Conservation (phyloP, 2,329 filamentous ascomycete genomes). For the Sporothrix brunneoviolacea region DNA sequence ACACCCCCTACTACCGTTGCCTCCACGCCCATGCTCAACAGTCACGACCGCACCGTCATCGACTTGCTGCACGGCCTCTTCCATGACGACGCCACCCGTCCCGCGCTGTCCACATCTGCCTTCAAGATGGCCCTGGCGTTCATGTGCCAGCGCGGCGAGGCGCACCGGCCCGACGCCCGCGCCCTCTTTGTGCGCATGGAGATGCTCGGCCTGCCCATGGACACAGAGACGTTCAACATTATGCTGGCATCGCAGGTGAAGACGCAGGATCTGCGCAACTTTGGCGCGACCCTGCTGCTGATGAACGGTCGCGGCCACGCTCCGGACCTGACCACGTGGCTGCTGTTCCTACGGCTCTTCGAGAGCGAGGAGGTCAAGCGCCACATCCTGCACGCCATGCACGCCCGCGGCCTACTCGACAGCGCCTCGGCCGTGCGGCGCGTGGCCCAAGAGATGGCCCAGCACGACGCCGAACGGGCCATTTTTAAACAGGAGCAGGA, state of each 20-base stretch:
- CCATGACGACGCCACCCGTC: constrained; percentile 27
- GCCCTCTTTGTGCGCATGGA: constrained; percentile 33
- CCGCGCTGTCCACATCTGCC: constrained; percentile 32
- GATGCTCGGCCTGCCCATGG: constrained; percentile 33
- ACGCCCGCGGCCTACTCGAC: constrained; percentile 36
- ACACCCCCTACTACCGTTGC: not conserved
- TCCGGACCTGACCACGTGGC: constrained; percentile 42
- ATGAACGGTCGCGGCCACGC: constrained; percentile 35
- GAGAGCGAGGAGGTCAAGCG: constrained; percentile 50
- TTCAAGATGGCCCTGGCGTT: constrained; percentile 40
- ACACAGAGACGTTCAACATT: constrained; percentile 42
- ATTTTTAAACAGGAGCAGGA: not conserved
- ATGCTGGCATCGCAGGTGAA: constrained; percentile 36
- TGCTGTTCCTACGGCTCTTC: constrained; percentile 45
- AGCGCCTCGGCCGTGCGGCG: constrained; percentile 29
- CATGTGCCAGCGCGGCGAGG: constrained; percentile 27
- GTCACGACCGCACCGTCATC: constrained; percentile 32
- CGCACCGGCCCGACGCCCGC: constrained; percentile 22
- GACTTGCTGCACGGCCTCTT: constrained; percentile 34
- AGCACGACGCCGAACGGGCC: constrained; percentile 36
- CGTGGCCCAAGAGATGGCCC: constrained; percentile 38
- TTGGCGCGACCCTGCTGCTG: constrained; percentile 32
- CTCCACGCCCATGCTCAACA: not conserved
- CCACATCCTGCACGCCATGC: constrained; percentile 41
- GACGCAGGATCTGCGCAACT: constrained; percentile 36